A percentile compares a stretch with the other conserved stretches of the same genome.
Conservation (phyloP, 2,329 filamentous ascomycete species). For the Alternaria sp. region DNA sequence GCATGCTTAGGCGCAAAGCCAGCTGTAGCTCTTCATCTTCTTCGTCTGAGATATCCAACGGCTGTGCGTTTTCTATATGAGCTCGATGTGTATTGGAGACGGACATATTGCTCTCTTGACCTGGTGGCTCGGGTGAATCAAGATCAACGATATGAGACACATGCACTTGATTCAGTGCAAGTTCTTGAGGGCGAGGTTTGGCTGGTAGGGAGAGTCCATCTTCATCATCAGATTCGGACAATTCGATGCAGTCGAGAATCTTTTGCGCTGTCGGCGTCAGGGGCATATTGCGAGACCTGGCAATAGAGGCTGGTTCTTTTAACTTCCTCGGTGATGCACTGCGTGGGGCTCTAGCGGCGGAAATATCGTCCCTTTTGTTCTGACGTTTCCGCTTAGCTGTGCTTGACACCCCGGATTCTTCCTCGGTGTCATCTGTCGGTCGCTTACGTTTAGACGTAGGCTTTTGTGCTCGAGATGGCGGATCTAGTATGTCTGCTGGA, state of each 20-base stretch:
- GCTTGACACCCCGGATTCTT: neutral
- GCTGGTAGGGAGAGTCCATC: neutral
- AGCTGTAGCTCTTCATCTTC: conserved; percentile 16
- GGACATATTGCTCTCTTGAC: neutral
- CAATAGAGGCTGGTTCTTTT: neutral
- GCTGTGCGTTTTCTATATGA: neutral
- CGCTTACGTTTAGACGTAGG: conserved; percentile 25
- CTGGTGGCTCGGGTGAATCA: neutral
- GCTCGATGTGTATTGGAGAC: neutral
- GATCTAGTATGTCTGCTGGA: conserved; percentile 31
- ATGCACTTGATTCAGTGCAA: neutral
- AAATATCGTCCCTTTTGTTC: neutral
- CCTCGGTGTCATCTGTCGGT: neutral
- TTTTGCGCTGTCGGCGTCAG: neutral
- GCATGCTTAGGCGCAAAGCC: conserved; percentile 24
- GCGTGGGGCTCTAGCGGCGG: neutral
- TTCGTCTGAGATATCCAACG: neutral
- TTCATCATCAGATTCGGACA: conserved; percentile 23
- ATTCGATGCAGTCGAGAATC: conserved; percentile 8
- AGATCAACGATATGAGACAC: neutral
- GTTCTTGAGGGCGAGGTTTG: neutral
- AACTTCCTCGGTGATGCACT: neutral
- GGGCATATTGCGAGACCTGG: neutral
- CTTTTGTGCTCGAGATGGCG: conserved; percentile 16
- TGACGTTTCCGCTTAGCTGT: conserved; percentile 12